Evolutionary conservation across 768 basidiomycete species (phyloP).

Genomic region (Trametes gibbosa): DNA sequence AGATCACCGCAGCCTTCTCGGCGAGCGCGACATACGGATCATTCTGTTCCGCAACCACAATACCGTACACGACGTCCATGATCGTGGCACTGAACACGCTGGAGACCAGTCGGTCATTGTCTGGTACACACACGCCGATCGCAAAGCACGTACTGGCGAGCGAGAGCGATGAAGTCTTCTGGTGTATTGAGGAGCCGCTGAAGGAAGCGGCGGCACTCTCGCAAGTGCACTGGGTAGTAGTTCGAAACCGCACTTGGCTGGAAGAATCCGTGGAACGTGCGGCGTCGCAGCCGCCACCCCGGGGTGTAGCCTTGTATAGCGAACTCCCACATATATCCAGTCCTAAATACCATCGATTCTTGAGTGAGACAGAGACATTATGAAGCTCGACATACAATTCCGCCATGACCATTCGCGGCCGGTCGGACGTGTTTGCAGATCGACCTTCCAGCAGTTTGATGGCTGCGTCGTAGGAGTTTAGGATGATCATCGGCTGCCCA

Average conservation of each 20-base stretch:
- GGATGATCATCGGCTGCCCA: constrained; percentile 64
- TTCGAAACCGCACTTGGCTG: not conserved
- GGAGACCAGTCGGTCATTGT: not conserved
- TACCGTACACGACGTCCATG: constrained; percentile 18
- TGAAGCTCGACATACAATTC: constrained; percentile 51
- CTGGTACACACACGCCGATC: not conserved
- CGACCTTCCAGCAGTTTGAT: constrained; percentile 67
- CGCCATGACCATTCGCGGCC: constrained; percentile 63
- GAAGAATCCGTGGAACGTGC: constrained; percentile 1
- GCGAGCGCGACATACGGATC: not conserved
- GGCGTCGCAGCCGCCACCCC: constrained; percentile 2
- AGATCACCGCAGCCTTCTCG: not conserved
- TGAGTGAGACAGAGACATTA: no score
- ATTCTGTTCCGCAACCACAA: not conserved
- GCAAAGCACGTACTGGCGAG: not conserved
- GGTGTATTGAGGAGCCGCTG: not conserved
- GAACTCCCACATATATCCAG: not conserved
- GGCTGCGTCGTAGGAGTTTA: constrained; percentile 57
- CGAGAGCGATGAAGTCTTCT: not conserved
- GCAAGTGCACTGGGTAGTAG: not conserved
- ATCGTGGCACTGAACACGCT: constrained; percentile 9
- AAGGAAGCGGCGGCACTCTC: not conserved
- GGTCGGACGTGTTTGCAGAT: constrained; percentile 72
- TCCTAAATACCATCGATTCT: not conserved
- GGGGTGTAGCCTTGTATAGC: not conserved